Percentiles rank a stretch among this genome's conserved stretches.
phyloP scores from a whole-genome alignment of 2,329 filamentous ascomycete species.

The Penicillium vulpinum region DNA sequence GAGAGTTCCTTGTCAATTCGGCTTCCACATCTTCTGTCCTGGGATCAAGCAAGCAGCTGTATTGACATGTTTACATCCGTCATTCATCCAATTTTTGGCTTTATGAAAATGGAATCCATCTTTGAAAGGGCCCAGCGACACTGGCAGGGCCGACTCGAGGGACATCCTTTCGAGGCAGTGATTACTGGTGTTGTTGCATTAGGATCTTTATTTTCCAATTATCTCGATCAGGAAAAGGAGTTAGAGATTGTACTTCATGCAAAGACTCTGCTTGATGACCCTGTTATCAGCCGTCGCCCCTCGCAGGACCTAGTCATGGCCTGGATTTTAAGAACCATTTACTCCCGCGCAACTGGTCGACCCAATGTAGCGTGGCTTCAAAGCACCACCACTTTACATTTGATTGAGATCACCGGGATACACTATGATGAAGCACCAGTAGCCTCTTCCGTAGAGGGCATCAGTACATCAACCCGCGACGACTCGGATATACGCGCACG shows the following conservation, averaged over 20 bases:
- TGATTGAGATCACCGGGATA: conserved; percentile 51
- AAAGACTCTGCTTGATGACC: conserved; percentile 47
- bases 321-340: conserved; percentile 55
- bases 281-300: conserved; percentile 22
- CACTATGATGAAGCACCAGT: conserved; percentile 16
- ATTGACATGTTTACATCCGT: conserved; percentile 31
- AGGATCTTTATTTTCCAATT: conserved; percentile 34
- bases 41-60: conserved; percentile 26
- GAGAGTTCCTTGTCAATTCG: conserved; percentile 20
- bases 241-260: conserved; percentile 36
- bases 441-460: conserved; percentile 12
- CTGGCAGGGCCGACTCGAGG: conserved; percentile 27
- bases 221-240: conserved; percentile 25
- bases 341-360: conserved; percentile 51
- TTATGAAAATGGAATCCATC: conserved; percentile 32
- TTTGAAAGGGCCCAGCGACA: conserved; percentile 27
- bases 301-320: conserved; percentile 29
- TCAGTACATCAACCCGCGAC: conserved; percentile 4
- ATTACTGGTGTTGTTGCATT: conserved; percentile 34
- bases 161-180: conserved; percentile 34
- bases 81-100: conserved; percentile 35
- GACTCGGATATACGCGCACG: conserved; percentile 23
- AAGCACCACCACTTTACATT: conserved; percentile 56
- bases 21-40: conserved; percentile 26
- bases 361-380: conserved; percentile 57